phyloP scores from a whole-genome alignment of 2,329 filamentous ascomycete species.

The Zymoseptoria crescenta region DNA sequence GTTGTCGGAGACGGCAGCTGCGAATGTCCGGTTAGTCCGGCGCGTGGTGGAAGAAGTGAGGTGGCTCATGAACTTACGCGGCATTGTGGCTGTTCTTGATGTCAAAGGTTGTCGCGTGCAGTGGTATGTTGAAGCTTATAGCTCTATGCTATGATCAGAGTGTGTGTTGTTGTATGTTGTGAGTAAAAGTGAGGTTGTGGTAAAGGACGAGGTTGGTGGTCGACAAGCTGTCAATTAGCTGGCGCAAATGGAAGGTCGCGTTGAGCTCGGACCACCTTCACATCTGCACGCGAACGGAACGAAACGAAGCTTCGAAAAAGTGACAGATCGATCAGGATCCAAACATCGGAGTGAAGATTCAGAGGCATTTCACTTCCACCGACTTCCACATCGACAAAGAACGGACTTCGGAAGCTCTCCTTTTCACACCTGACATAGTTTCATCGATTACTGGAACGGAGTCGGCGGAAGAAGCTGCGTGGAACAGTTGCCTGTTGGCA shows the following conservation, averaged over 20 bases:
- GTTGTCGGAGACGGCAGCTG: slow-evolving; percentile 35
- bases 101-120: not conserved
- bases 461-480: not conserved
- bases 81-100: slow-evolving; percentile 16
- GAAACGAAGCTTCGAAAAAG: not conserved
- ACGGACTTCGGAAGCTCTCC: too few species aligned
- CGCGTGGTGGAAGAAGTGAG: not conserved
- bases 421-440: too few species aligned
- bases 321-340: not conserved
- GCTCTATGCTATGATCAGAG: not conserved
- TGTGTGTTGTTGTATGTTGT: not conserved
- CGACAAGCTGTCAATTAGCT: not conserved
- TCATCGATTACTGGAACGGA: not conserved
- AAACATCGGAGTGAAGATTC: not conserved
- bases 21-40: not conserved
- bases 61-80: slow-evolving; percentile 17
- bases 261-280: not conserved
- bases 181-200: not conserved
- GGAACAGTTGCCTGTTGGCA: not conserved
- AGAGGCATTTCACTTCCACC: not conserved
- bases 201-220: not conserved
- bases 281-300: not conserved
- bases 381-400: not conserved
- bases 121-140: not conserved
- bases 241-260: not conserved